Evolutionary conservation across 352 stramenopile genomes (phyloP).

Genomic region (Elongisporangium anandrum): DNA sequence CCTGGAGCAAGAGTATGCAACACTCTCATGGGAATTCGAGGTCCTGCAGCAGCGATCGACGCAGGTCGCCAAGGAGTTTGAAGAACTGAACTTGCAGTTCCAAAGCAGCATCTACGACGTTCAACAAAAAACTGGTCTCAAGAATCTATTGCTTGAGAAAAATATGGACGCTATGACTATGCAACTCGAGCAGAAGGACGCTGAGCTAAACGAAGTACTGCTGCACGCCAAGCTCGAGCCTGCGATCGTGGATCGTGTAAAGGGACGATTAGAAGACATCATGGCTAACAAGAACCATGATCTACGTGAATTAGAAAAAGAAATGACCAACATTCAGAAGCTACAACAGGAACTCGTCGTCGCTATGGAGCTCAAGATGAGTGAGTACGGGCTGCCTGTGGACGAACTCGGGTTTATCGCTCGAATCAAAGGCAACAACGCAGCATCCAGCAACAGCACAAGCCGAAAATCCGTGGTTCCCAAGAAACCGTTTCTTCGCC

Average conservation of each 20-base stretch:
- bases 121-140: constrained; percentile 92
- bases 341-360: constrained; percentile 81
- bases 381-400: constrained; percentile 86
- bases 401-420: constrained; percentile 85
- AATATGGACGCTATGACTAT: constrained; percentile 86
- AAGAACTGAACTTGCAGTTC: constrained; percentile 89
- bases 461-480: constrained; percentile 1
- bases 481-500: constrained; percentile 23
- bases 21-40: constrained; percentile 92
- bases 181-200: constrained; percentile 88
- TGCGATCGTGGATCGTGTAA: constrained; percentile 77
- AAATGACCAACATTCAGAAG: constrained; percentile 64
- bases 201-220: constrained; percentile 91
- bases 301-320: constrained; percentile 78
- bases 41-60: constrained; percentile 88
- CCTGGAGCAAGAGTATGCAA: constrained; percentile 86
- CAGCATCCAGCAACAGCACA: neutral
- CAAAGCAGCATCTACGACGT: constrained; percentile 89
- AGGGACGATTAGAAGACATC: constrained; percentile 86
- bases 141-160: constrained; percentile 93
- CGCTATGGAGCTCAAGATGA: constrained; percentile 84
- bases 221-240: constrained; percentile 88
- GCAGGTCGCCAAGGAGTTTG: constrained; percentile 82
- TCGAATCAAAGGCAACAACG: constrained; percentile 4
- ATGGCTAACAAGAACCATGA: constrained; percentile 86